phyloP scores from a whole-genome alignment of 2,329 filamentous ascomycete genomes.

The Penicillium sp. region DNA sequence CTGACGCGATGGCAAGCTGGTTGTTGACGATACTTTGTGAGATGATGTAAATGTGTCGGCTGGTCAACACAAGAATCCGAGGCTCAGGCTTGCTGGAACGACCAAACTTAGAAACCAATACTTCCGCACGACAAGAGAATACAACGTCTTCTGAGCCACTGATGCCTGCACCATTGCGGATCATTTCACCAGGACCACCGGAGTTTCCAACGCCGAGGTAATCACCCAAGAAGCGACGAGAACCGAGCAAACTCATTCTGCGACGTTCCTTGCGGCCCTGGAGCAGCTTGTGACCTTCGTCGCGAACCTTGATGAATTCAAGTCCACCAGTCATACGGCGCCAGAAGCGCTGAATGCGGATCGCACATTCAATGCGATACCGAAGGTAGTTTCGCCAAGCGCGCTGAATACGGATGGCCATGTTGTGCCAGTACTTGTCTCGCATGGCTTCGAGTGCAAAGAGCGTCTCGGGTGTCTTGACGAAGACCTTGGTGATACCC shows the following conservation, averaged over 20 bases:
- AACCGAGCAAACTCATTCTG: conserved; percentile 87
- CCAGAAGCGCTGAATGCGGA: conserved; percentile 93
- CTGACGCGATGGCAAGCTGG: conserved; percentile 76
- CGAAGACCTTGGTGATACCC: conserved; percentile 95
- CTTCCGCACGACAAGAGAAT: conserved; percentile 89
- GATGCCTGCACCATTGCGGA: conserved; percentile 74
- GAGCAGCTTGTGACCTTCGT: conserved; percentile 81
- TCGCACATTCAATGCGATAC: conserved; percentile 89
- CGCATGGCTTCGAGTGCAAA: conserved; percentile 98
- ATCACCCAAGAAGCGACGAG: conserved; percentile 88
- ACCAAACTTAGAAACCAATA: conserved; percentile 92
- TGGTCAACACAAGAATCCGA: conserved; percentile 80
- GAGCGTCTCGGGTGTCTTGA: conserved; percentile 95
- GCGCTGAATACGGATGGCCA: conserved; percentile 95
- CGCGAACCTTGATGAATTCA: conserved; percentile 83
- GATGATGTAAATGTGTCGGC: conserved; percentile 84
- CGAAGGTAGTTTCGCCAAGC: conserved; percentile 96
- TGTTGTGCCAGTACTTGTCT: conserved; percentile 98
- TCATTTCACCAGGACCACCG: conserved; percentile 76
- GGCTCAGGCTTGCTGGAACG: conserved; percentile 92
- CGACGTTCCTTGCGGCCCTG: conserved; percentile 86
- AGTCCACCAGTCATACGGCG: conserved; percentile 87
- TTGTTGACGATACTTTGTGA: conserved; percentile 80
- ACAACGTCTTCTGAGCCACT: conserved; percentile 67
- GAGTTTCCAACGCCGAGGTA: conserved; percentile 86